Base-by-base conservation (phyloP, 1,284 basidiomycete genomes). In the Bjerkandera adusta region DNA sequence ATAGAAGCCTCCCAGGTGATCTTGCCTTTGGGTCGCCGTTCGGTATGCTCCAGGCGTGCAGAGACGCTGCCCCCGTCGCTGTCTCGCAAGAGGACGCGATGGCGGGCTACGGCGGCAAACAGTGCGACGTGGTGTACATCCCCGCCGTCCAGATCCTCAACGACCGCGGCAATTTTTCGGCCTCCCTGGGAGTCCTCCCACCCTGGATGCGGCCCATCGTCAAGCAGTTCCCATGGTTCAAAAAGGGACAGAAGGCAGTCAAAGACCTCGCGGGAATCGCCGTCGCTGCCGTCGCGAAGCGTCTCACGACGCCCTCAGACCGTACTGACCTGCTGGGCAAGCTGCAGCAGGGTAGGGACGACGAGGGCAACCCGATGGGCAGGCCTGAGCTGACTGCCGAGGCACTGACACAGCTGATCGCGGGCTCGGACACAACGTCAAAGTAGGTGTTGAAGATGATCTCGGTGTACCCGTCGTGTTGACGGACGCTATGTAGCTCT, bases 101-200 rank as follows among this genome's bases (percentile, higher is more conserved):
- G 70, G 68, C 74, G 5, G 68, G 72, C 1, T 84, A 85, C 47
- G 80, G 79, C 36, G 67, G 69, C 21, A 67, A 73, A 12, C 57
- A 61, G 30, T 61, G 61, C 30, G 73, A 80, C 47, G 73, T 79
- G 36, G 62, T 76, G 26, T 71, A 84, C 59, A 82, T 92, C 44
- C 87, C 90, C 2, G 93, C 91, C 10, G 83, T 95, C 36, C 70
- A 87, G 60, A 92, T 95, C 53, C 77, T 97, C 40, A 95, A 96
- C 65, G 86, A 87, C 49, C 86, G 93, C 18, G 93, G 93, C 46
- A 92, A 94, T 62, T 94, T 77, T 65, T 87, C 86, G 2, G 89
- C 89, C 37, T 83, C 90, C 0, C 82, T 94, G 71, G 93, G 92
- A 30, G 80, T 83, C 10, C 71, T 94, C 15, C 89, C 92, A 0